Evolutionary conservation across 192 early-diverging fungal species (phyloP).

Genomic region (Umbelopsis sp.): DNA sequence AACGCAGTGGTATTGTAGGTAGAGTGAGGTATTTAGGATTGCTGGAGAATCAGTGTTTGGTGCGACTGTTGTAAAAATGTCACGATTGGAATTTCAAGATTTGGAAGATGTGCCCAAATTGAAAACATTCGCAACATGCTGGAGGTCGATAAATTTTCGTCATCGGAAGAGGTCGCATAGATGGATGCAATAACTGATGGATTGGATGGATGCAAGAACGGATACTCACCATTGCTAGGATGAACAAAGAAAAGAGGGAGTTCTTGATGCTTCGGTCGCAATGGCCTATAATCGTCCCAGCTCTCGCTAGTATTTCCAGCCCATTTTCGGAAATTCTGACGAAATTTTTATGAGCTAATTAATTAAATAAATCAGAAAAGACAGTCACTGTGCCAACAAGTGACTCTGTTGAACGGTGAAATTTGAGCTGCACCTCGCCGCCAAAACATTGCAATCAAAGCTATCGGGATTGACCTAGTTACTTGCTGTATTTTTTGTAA

Average conservation of each 20-base stretch:
- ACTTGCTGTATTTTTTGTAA: background rate
- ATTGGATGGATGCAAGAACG: background rate
- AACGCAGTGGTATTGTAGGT: background rate
- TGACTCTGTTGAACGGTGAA: background rate
- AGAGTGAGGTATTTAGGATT: background rate
- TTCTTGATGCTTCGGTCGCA: background rate
- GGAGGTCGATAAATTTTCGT: background rate
- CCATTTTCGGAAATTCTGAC: background rate
- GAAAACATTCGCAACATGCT: background rate
- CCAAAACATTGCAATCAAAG: background rate
- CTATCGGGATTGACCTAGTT: background rate
- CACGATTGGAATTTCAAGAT: background rate
- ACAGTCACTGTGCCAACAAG: background rate
- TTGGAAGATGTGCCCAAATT: background rate
- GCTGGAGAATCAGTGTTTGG: background rate
- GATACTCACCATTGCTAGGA: constrained; percentile 18
- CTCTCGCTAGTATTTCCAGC: background rate
- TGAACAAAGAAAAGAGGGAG: constrained; percentile 18
- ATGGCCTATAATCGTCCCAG: background rate
- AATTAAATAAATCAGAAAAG: background rate
- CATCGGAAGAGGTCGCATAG: background rate
- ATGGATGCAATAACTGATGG: background rate
- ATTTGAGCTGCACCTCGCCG: background rate
- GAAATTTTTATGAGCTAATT: background rate
- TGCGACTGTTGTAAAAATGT: background rate